Evolutionary conservation across 164 flowering plant species (phyloP), one percentile per base, ranked within the genome.

Genomic region (Umbilicus rupestris): DNA sequence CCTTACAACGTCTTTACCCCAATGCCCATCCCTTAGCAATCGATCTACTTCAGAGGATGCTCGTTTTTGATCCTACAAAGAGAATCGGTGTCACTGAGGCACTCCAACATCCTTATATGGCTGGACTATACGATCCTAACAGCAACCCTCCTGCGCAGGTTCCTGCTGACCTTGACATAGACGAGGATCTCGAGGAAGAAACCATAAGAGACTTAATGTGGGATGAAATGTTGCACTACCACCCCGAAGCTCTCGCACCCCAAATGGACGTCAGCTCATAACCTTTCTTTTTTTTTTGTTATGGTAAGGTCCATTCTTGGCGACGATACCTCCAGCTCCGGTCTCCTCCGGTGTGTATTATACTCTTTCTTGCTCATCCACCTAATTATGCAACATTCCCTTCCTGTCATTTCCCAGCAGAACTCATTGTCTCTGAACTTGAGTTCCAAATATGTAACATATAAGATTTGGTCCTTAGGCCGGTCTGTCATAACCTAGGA

Each of bases 161-260:
- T 22, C 96, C 91, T 10, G 79, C 84, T 49, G 87, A 91, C 75
- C 89, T 92, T 30, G 95, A 92, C 75, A 76, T 88, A 58, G 87
- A 88, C 69, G 98, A 90, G 78, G 85, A 87, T 64, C 49, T 87
- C 5, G 82, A 81, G 26, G 98, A 89, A 73, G 91, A 81, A 42
- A 78, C 72, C 82, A 92, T 92, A 63, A 80, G 96, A 72, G 96
- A 92, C 73, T 76, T 80, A 90, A 92, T 92, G 90, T 87, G 87
- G 95, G 70, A 50, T 45, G 98, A 92, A 75, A 90, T 90, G 75
- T 80, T 87, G 59, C 85, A 85, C 62, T 88, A 88, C 80, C 98
- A 92, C 72, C 98, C 96, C 3, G 92, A 89, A 76, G 86, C 83
- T 71, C 77, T 77, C 29, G 58, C 70, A 39, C 66, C 74, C 50